A percentile compares a stretch with the other conserved stretches of the same genome.
Evolutionary conservation across 2,329 filamentous ascomycete species (phyloP).

Genomic region (Coniochaeta sp.): DNA sequence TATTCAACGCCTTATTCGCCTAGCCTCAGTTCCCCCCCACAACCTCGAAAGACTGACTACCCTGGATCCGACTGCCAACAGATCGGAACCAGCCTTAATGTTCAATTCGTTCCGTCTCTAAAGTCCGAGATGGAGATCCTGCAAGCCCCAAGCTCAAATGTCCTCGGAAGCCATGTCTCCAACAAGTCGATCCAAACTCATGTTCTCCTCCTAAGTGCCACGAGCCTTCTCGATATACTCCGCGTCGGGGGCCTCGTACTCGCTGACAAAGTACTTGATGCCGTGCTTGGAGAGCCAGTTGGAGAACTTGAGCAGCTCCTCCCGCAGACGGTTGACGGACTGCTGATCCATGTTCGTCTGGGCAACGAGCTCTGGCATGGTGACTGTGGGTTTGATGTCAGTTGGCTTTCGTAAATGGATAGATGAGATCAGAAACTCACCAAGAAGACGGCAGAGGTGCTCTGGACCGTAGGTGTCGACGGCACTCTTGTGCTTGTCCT

Average conservation of each 20-base stretch:
- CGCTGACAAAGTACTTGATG: slow-evolving; percentile 66
- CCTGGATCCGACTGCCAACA: too few species aligned
- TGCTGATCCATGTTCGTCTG: slow-evolving; percentile 98
- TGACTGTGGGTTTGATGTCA: slow-evolving; percentile 47
- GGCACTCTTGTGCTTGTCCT: slow-evolving; percentile 60
- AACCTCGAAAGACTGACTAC: too few species aligned
- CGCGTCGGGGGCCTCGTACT: slow-evolving; percentile 66
- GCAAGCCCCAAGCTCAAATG: not conserved
- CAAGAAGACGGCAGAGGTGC: slow-evolving; percentile 81
- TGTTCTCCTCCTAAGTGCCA: slow-evolving; percentile 25
- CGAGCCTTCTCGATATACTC: slow-evolving; percentile 66
- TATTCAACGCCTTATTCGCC: not conserved
- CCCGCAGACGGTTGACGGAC: slow-evolving; percentile 78
- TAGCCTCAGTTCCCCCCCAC: not conserved
- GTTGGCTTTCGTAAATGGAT: not conserved
- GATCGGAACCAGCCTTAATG: too few species aligned
- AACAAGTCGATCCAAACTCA: not conserved
- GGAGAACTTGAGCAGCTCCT: slow-evolving; percentile 82
- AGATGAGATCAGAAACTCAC: slow-evolving; percentile 41
- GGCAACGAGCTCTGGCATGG: slow-evolving; percentile 85
- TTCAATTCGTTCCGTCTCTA: too few species aligned
- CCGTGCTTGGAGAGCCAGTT: slow-evolving; percentile 76
- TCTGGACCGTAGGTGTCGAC: slow-evolving; percentile 88
- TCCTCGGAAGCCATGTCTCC: not conserved
- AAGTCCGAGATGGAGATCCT: not conserved